Conservation (phyloP, 495 filamentous ascomycete genomes). For the Penicillium diatomitis region DNA sequence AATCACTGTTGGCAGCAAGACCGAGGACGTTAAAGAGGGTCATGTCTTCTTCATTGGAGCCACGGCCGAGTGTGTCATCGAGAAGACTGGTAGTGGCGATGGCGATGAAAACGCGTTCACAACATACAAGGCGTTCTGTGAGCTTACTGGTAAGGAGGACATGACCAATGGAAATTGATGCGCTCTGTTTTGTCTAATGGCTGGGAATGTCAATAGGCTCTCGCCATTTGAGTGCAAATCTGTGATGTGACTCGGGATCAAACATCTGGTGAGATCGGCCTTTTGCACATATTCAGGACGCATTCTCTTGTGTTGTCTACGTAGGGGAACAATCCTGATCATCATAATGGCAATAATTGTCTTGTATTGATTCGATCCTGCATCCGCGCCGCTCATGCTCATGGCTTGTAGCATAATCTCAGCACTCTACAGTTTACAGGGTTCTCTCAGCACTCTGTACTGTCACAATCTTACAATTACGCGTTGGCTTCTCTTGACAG, state of each 20-base stretch:
- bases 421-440: too few relatives aligned
- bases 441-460: too few relatives aligned
- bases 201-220: slow-evolving; percentile 7
- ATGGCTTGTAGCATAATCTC: too few relatives aligned
- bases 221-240: slow-evolving; percentile 11
- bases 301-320: too few relatives aligned
- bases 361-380: too few relatives aligned
- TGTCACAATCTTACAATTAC: too few relatives aligned
- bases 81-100: slow-evolving; percentile 44
- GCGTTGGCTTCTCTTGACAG: too few relatives aligned
- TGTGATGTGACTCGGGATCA: slow-evolving; percentile 7
- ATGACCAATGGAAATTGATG: slow-evolving; percentile 29
- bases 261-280: neutral
- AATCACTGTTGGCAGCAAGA: slow-evolving; percentile 71
- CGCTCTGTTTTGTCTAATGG: slow-evolving; percentile 13
- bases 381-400: too few relatives aligned
- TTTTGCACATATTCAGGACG: too few relatives aligned
- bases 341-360: too few relatives aligned
- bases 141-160: slow-evolving; percentile 54
- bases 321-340: too few relatives aligned
- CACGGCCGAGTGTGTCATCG: slow-evolving; percentile 72
- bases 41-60: slow-evolving; percentile 92
- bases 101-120: slow-evolving; percentile 57
- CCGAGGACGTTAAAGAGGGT: slow-evolving; percentile 64
- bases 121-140: slow-evolving; percentile 93